Evolutionary conservation across 192 early-diverging fungal species (phyloP), one percentile per base, ranked within the genome.

Genomic region (Coemansia sp.): DNA sequence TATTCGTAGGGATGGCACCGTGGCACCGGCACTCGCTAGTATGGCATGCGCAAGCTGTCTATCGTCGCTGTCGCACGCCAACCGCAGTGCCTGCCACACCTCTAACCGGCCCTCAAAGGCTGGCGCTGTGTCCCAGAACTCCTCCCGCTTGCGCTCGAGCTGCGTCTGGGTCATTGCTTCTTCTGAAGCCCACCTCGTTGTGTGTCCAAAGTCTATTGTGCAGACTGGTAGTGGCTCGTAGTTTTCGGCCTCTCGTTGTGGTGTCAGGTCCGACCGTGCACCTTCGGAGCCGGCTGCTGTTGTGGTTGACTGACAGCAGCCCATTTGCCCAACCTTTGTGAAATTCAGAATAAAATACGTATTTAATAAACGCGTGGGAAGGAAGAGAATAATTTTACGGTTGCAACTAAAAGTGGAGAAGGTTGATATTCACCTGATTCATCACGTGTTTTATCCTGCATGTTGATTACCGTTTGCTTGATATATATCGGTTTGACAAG

Each of bases 101-200:
- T 93, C 90, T 21, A 67, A 29, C 29, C 86, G 81, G 16, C 92
- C 92, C 45, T 87, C 90, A 41, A 91, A 90, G 14, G 69, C 77
- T 26, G 90, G 85, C 41, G 84, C 84, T 17, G 90, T 89, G 37
- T 92, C 89, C 91, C 91, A 92, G 67, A 90, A 92, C 21, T 84
- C 83, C 7, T 82, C 64, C 25, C 90, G 74, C 63, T 88, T 82
- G 37, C 64, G 68, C 31, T 85, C 67, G 17, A 91, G 68, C 48
- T 52, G 49, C 6, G 23, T 26, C 10, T 17, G 9, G 2, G 75
- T 72, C 45, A 64, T 23, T 22, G 50, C 26, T 0, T 45, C 29
- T 51, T 77, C 70, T 8, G 54, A 12, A 1, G 21, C 14, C 75
- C 75, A 77, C 29, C 50, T 55, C 22, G 45, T 48, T 1, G 35